Evolutionary conservation across 177 flowering plant species (phyloP).

Genomic region (Telopea speciosissima): DNA sequence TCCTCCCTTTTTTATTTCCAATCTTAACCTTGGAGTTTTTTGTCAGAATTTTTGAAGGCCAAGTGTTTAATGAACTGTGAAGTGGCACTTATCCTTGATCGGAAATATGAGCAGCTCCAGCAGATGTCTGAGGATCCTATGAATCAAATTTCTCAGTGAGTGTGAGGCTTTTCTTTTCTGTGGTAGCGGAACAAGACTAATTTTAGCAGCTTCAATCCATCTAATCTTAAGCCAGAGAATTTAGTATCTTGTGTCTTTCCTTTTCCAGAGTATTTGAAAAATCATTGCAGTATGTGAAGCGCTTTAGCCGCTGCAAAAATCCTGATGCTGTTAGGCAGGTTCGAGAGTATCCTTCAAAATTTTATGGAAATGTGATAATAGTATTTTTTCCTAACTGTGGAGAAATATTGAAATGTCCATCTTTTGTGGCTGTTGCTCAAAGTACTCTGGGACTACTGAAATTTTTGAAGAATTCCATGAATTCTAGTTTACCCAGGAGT

Average conservation of each 20-base stretch:
- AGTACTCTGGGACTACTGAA: neutral
- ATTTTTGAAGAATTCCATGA: neutral
- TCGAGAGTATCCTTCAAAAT: conserved; percentile 88
- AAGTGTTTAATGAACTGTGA: conserved; percentile 98
- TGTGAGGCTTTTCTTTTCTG: conserved; percentile 6
- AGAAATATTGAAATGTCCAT: neutral
- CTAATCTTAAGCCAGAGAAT: neutral
- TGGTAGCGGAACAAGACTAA: neutral
- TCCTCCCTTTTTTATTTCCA: neutral
- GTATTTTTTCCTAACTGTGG: conserved; percentile 1
- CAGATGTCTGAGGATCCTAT: conserved; percentile 84
- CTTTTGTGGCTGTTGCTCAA: neutral
- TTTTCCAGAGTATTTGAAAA: conserved; percentile 84
- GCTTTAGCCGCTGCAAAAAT: conserved; percentile 94
- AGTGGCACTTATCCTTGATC: conserved; percentile 88
- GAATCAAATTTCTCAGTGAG: conserved; percentile 95
- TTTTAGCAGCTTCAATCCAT: neutral
- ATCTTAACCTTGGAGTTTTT: neutral
- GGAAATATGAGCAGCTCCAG: conserved; percentile 85
- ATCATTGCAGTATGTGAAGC: conserved; percentile 96
- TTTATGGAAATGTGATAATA: neutral
- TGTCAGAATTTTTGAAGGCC: conserved; percentile 87
- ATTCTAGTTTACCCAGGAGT: neutral
- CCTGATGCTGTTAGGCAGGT: conserved; percentile 98
- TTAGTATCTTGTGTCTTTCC: conserved; percentile 1